These are phyloP conservation scores for Misopates orontium DNA, from an alignment of 257 asterid species.

Conservation along the genomic window DNA sequence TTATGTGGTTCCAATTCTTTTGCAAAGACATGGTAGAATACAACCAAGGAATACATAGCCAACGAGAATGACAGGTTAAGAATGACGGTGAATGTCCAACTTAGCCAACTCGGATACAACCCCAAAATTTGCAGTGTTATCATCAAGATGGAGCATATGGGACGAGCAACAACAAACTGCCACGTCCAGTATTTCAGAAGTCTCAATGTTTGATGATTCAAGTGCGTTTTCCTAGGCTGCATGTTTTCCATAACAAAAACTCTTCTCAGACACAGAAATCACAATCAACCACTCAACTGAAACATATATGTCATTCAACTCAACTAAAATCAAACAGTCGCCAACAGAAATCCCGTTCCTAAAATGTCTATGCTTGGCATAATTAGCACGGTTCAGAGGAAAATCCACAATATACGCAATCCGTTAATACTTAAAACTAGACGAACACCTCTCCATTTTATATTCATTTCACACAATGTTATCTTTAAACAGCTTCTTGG, in stretches of 20 bases:
- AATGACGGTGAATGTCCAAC: slow-evolving; percentile 71
- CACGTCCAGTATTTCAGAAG: slow-evolving; percentile 81
- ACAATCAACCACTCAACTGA: slow-evolving; percentile 23
- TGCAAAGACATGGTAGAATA: slow-evolving; percentile 81
- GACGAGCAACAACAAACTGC: slow-evolving; percentile 91
- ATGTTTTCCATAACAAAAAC: slow-evolving; percentile 23
- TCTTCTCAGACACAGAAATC: slow-evolving; percentile 14
- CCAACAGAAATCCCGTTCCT: not conserved
- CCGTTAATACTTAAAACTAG: not conserved
- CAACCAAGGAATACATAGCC: slow-evolving; percentile 84
- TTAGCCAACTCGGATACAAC: slow-evolving; percentile 79
- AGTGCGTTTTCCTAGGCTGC: slow-evolving; percentile 70
- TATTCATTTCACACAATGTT: slow-evolving; percentile 4
- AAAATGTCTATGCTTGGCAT: not conserved
- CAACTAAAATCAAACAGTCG: not conserved
- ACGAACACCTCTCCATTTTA: not conserved
- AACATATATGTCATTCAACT: not conserved
- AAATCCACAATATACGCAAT: not conserved
- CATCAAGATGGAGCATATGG: slow-evolving; percentile 76
- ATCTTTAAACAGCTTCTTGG: slow-evolving; percentile 4
- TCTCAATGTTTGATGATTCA: slow-evolving; percentile 64
- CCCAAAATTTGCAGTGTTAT: slow-evolving; percentile 61
- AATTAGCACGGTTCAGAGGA: slow-evolving; percentile 7
- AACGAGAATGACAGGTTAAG: slow-evolving; percentile 68
- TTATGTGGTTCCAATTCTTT: slow-evolving; percentile 82